phyloP scores from a whole-genome alignment of 352 stramenopile genomes.

The Elongisporangium senticosum region DNA sequence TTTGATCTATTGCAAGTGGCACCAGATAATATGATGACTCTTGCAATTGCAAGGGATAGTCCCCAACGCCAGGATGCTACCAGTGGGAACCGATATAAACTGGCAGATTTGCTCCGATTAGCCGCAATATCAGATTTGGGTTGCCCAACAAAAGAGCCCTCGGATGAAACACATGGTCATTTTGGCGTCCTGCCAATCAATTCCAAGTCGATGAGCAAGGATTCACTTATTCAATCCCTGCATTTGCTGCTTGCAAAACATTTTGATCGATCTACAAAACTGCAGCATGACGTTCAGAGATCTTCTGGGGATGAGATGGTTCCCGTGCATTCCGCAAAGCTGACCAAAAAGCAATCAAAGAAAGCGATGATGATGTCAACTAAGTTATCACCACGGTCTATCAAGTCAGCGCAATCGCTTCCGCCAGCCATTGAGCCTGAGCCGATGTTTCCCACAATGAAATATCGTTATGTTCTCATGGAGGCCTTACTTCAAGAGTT shows the following conservation, averaged over 20 bases:
- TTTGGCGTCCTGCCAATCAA: not conserved
- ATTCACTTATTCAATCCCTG: slow-evolving; percentile 28
- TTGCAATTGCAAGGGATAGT: slow-evolving; percentile 27
- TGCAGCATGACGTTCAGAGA: slow-evolving; percentile 18
- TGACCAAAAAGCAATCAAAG: slow-evolving; percentile 34
- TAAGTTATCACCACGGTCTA: slow-evolving; percentile 10
- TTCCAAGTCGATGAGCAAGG: not conserved
- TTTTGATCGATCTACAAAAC: slow-evolving; percentile 32
- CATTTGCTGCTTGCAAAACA: slow-evolving; percentile 47
- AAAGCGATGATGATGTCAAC: slow-evolving; percentile 10
- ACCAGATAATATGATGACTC: slow-evolving; percentile 54
- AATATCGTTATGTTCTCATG: slow-evolving; percentile 61
- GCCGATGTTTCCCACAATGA: slow-evolving; percentile 23
- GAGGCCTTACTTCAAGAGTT: slow-evolving; percentile 52
- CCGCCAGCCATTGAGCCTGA: slow-evolving; percentile 1
- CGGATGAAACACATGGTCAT: not conserved
- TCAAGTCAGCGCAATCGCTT: slow-evolving; percentile 17
- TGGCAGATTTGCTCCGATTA: slow-evolving; percentile 48
- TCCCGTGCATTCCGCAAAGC: slow-evolving; percentile 7
- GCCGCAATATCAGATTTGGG: slow-evolving; percentile 48
- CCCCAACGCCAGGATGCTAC: slow-evolving; percentile 15
- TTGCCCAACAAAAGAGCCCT: slow-evolving; percentile 33
- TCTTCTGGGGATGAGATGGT: slow-evolving; percentile 12
- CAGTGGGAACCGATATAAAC: slow-evolving; percentile 33
- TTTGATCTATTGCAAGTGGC: slow-evolving; percentile 54